phyloP scores from a whole-genome alignment of 495 filamentous ascomycete species.

The Aspergillus coremiiformis region DNA sequence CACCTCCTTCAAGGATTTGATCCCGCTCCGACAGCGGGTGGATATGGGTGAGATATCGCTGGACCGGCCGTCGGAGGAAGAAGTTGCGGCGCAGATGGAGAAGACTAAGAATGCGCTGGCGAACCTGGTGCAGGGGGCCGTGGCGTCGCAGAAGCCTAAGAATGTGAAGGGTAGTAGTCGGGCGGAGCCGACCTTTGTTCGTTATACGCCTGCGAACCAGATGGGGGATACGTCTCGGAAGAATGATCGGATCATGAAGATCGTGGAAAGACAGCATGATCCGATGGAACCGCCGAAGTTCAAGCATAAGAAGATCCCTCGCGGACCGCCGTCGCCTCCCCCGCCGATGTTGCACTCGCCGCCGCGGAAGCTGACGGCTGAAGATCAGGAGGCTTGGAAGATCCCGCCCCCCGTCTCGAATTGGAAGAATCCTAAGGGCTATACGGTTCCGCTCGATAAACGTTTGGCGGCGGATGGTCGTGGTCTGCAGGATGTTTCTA shows the following conservation, averaged over 20 bases:
- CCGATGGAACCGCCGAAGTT: constrained; percentile 98
- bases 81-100: constrained; percentile 74
- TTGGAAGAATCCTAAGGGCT: constrained; percentile 99
- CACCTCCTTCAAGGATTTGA: constrained; percentile 92
- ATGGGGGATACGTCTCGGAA: constrained; percentile 87
- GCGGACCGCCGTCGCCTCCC: constrained; percentile 87
- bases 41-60: constrained; percentile 92
- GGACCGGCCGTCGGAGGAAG: constrained; percentile 75
- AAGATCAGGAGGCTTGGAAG: constrained; percentile 95
- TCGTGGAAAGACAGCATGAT: constrained; percentile 88
- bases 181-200: constrained; percentile 85
- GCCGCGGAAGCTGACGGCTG: constrained; percentile 88
- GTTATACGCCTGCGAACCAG: constrained; percentile 92
- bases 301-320: constrained; percentile 96
- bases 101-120: constrained; percentile 81
- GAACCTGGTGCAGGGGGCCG: constrained; percentile 72
- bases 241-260: constrained; percentile 97
- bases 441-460: constrained; percentile 94
- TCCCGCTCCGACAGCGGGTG: constrained; percentile 86
- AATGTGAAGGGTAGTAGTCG: constrained; percentile 71
- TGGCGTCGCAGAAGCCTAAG: constrained; percentile 92
- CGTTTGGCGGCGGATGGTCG: constrained; percentile 93
- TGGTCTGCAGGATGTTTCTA: constrained; percentile 86
- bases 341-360: constrained; percentile 95
- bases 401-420: constrained; percentile 93